Evolutionary conservation across 1,139 yeast genomes (phyloP).

Genomic region (Yamadazyma aaseri): DNA sequence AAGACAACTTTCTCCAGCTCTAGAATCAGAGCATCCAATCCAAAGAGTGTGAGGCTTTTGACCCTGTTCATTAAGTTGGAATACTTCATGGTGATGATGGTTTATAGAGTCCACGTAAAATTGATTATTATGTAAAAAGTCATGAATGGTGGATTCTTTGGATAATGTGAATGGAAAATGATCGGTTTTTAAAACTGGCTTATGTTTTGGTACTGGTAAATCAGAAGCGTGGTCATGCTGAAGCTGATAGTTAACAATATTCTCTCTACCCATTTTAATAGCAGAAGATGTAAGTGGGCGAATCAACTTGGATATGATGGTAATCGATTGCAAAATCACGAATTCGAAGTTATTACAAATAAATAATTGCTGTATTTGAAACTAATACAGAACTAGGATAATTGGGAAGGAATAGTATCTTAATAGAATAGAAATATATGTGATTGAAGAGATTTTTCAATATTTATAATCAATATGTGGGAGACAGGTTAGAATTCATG

Average conservation of each 20-base stretch:
- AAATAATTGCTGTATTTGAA: too few species aligned
- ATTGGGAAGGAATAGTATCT: too few species aligned
- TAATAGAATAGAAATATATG: too few species aligned
- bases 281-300: conserved; percentile 6
- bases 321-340: neutral
- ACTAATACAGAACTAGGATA: too few species aligned
- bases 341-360: too few species aligned
- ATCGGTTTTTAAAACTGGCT: conserved; percentile 15
- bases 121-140: conserved; percentile 66
- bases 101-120: conserved; percentile 64
- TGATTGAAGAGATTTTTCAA: too few species aligned
- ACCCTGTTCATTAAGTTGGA: conserved; percentile 74
- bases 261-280: conserved; percentile 43
- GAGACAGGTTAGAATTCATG: conserved; percentile 1
- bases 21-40: conserved; percentile 95
- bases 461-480: neutral
- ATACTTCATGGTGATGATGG: conserved; percentile 52
- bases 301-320: conserved; percentile 2
- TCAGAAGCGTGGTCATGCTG: conserved; percentile 44
- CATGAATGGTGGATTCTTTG: conserved; percentile 58
- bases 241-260: conserved; percentile 41
- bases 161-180: conserved; percentile 56
- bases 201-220: conserved; percentile 17
- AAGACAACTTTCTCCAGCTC: conserved; percentile 79
- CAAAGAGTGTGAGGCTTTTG: conserved; percentile 92